A percentile compares a stretch with the other conserved stretches of the same genome.
Evolutionary conservation across 768 basidiomycete genomes (phyloP).

Genomic region (Xerocomus brunneocitrinus): DNA sequence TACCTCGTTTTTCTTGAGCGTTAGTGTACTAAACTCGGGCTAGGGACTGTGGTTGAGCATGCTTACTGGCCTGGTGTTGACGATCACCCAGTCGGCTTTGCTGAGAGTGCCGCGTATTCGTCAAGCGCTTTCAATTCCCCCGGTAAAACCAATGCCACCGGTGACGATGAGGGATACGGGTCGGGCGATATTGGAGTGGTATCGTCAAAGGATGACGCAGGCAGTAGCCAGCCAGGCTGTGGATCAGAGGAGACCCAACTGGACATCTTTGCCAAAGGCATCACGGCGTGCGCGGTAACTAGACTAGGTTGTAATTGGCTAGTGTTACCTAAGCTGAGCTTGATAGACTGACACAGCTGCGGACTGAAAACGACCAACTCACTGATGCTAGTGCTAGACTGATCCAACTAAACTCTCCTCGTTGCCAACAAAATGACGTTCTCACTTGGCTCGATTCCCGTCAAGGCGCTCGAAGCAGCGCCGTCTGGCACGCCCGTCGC

Average conservation of each 20-base stretch:
- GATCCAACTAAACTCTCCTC: background rate
- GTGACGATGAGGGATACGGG: slow-evolving; percentile 31
- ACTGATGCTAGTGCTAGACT: slow-evolving; percentile 4
- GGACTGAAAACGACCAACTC: background rate
- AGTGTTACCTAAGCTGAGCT: slow-evolving; percentile 18
- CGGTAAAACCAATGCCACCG: slow-evolving; percentile 6
- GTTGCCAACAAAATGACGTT: slow-evolving; percentile 34
- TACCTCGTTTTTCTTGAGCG: slow-evolving; percentile 3
- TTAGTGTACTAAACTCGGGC: background rate
- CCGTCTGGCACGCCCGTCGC: slow-evolving; percentile 37
- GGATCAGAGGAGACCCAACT: slow-evolving; percentile 20
- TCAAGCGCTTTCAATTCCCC: slow-evolving; percentile 33
- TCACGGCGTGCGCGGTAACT: slow-evolving; percentile 7
- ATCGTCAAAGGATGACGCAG: slow-evolving; percentile 2
- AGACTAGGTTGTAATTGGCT: background rate
- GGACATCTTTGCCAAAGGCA: slow-evolving; percentile 20
- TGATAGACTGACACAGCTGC: background rate
- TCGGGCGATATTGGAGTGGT: slow-evolving; percentile 17
- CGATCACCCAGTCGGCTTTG: slow-evolving; percentile 44
- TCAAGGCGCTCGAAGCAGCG: slow-evolving; percentile 20
- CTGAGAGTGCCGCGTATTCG: slow-evolving; percentile 43
- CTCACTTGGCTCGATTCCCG: slow-evolving; percentile 33
- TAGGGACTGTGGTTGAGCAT: slow-evolving; percentile 61
- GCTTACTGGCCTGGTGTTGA: slow-evolving; percentile 43
- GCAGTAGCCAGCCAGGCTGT: background rate